Evolutionary conservation across 129 eudicot genomes (phyloP), one percentile per base, ranked within the genome.

Genomic region (Apium graveolens): DNA sequence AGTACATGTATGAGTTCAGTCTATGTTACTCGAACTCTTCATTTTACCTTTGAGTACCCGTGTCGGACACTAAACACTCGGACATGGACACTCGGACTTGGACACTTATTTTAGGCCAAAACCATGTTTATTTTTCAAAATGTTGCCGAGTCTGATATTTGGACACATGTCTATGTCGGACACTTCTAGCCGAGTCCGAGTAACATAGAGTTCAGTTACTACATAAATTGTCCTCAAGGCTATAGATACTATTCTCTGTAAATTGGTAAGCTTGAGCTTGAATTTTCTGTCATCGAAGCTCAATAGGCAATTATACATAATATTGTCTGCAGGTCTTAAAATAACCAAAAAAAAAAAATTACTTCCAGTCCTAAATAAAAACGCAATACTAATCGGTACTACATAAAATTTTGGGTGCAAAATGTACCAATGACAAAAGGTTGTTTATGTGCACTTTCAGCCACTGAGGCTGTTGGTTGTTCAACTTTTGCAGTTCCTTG

Each of bases 371-470:
- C 3, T 21, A 1, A 6, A 21, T 21, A 21, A 55, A 55, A 57
- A n/a, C 12, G n/a, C 68, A 57, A 57, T n/a, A 57, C 11, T 14
- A 57, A 10, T 57, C 2, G 13, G 32, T n/a, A 57, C 5, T 26
- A 8, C 31, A 24, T 21, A 57, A 26, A n/a, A 1, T 55, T n/a
- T 55, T 21, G 29, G n/a, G 42, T 60, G 80, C 60, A 53, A 46
- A 60, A 82, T 87, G 34, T 87, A 95, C 99, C 99, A 74, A 95
- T 95, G 78, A 95, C 86, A 89, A 95, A 95, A 78, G 99, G 99
- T 76, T 95, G 96, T 88, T 86, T 91, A 70, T 85, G 88, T 74
- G 81, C 84, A 87, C 82, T 86, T 80, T 87, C 95, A 74, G 89
- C 62, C 34, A 85, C 82, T 43, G 97, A 89, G 34, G 90, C 80